Evolutionary conservation across 2,329 filamentous ascomycete species (phyloP).

Genomic region (Mollisiaceae sp.): DNA sequence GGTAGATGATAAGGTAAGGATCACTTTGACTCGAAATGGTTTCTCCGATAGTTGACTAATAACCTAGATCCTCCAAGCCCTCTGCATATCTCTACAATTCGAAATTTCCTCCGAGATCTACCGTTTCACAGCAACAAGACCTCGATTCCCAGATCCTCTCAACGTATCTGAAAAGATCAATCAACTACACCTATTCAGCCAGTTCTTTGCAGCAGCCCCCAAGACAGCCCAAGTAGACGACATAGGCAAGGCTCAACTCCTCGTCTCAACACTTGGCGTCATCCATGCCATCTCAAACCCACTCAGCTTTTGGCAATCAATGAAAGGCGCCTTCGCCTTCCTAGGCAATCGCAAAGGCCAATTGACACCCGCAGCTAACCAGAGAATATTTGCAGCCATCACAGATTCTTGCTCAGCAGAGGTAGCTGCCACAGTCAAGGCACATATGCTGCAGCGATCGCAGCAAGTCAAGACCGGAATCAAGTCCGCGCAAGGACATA

Average conservation of each 20-base stretch:
- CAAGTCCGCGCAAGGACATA: not conserved
- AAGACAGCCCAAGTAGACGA: slow-evolving; percentile 7
- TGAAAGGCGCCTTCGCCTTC: slow-evolving; percentile 16
- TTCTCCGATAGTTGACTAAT: not conserved
- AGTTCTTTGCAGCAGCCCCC: slow-evolving; percentile 13
- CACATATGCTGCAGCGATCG: not conserved
- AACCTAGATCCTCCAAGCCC: slow-evolving; percentile 12
- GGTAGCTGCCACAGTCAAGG: not conserved
- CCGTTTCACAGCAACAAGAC: slow-evolving; percentile 6
- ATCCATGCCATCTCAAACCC: slow-evolving; percentile 18
- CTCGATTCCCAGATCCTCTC: slow-evolving; percentile 16
- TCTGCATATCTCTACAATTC: slow-evolving; percentile 14
- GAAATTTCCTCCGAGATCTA: slow-evolving; percentile 16
- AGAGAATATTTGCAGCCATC: slow-evolving; percentile 12
- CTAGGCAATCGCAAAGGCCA: slow-evolving; percentile 15
- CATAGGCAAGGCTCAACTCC: slow-evolving; percentile 12
- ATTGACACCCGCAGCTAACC: slow-evolving; percentile 9
- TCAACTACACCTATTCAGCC: slow-evolving; percentile 9
- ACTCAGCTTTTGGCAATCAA: slow-evolving; percentile 16
- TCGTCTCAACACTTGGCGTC: slow-evolving; percentile 13
- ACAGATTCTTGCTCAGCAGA: not conserved
- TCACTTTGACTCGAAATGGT: not conserved
- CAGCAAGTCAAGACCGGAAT: not conserved
- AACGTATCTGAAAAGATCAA: slow-evolving; percentile 10
- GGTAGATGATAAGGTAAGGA: not conserved